Evolutionary conservation across 2,329 filamentous ascomycete genomes (phyloP).

Genomic region (Cyphellophora europaea): DNA sequence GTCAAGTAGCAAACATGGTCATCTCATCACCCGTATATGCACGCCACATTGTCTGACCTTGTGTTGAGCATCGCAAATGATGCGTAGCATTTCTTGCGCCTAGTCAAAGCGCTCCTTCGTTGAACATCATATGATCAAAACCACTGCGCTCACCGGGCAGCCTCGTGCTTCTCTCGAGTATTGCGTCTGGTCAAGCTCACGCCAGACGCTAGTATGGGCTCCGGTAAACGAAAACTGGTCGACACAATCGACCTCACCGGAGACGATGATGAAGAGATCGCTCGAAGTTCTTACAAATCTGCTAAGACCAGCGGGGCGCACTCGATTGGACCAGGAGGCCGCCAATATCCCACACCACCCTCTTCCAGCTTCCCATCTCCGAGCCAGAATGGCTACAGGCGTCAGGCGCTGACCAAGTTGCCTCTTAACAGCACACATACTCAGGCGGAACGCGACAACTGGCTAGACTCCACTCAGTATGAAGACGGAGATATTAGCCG

Average conservation of each 20-base stretch:
- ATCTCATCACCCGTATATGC: too few species aligned
- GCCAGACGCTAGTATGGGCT: too few species aligned
- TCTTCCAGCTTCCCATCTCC: not conserved
- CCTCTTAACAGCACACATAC: not conserved
- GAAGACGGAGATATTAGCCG: constrained; percentile 15
- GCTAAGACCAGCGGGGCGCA: not conserved
- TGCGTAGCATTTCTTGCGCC: too few species aligned
- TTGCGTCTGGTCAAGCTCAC: too few species aligned
- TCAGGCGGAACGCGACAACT: constrained; percentile 7
- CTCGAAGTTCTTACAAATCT: not conserved
- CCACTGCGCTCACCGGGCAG: too few species aligned
- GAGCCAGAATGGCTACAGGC: not conserved
- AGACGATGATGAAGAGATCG: constrained; percentile 6
- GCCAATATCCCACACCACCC: constrained; percentile 10
- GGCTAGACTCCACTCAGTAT: constrained; percentile 14
- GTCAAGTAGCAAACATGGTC: too few species aligned
- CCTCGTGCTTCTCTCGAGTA: too few species aligned
- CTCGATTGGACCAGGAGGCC: not conserved
- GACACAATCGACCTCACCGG: constrained; percentile 13
- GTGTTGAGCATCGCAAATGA: too few species aligned
- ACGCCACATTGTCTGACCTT: too few species aligned
- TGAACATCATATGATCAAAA: too few species aligned
- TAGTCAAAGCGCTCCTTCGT: too few species aligned
- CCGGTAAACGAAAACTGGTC: constrained; percentile 8
- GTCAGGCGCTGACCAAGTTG: not conserved